A percentile compares a stretch with the other conserved stretches of the same genome.
These are phyloP conservation scores for Alternaria postmessia DNA, from an alignment of 2,329 filamentous ascomycete genomes.

Conservation along the genomic window DNA sequence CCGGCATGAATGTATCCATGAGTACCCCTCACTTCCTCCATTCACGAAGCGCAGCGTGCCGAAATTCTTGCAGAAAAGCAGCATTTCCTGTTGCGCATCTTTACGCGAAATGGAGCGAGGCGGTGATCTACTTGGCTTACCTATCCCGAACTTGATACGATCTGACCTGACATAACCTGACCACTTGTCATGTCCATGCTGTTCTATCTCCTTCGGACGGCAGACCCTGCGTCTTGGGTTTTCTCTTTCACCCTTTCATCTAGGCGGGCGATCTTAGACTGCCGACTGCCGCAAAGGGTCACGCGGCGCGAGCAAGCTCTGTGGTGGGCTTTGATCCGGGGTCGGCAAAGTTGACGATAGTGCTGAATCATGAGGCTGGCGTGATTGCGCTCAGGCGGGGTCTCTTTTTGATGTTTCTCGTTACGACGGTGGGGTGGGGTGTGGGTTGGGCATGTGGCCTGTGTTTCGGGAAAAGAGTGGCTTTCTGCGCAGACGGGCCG, in stretches of 20 bases:
- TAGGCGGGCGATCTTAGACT: slow-evolving; percentile 7
- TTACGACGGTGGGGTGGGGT: slow-evolving; percentile 8
- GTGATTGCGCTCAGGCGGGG: slow-evolving; percentile 2
- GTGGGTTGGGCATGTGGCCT: slow-evolving; percentile 1
- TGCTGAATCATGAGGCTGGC: slow-evolving; percentile 1
- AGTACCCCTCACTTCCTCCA: not conserved
- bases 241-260: slow-evolving; percentile 1
- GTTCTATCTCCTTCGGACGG: not conserved
- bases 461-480: slow-evolving; percentile 4
- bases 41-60: slow-evolving; percentile 5
- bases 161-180: slow-evolving; percentile 7
- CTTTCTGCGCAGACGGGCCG: slow-evolving; percentile 13
- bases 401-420: not conserved
- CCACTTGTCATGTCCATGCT: slow-evolving; percentile 13
- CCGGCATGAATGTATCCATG: not conserved
- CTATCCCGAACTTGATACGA: not conserved
- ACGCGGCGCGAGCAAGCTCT: slow-evolving; percentile 8
- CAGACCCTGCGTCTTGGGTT: slow-evolving; percentile 5
- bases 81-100: not conserved
- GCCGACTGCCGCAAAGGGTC: slow-evolving; percentile 12
- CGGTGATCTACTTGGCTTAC: not conserved
- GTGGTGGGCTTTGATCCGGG: slow-evolving; percentile 4
- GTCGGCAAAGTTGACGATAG: slow-evolving; percentile 13
- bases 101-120: not conserved
- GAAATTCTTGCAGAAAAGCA: not conserved